Conservation (phyloP, 2,329 filamentous ascomycete species). For the Penicillium sp. region DNA sequence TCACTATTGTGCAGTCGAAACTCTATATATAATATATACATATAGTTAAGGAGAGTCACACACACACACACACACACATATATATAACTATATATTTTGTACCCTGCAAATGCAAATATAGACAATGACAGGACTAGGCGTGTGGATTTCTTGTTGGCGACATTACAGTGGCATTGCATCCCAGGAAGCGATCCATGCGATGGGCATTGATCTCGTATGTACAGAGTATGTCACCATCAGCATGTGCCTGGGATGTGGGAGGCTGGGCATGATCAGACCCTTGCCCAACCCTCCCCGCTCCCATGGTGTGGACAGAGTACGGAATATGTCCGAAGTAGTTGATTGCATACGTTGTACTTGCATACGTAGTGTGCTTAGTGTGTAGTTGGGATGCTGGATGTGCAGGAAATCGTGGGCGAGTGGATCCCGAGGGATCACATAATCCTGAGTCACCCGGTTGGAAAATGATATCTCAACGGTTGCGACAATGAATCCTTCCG, state of each 20-base stretch:
- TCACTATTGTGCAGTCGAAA: background rate
- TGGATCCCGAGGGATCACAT: background rate
- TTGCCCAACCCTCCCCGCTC: background rate
- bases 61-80: background rate
- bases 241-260: background rate
- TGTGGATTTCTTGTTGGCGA: background rate
- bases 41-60: background rate
- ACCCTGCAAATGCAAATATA: background rate
- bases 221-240: background rate
- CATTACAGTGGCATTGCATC: background rate
- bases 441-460: background rate
- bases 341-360: background rate
- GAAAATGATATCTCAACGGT: background rate
- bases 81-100: background rate
- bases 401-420: background rate
- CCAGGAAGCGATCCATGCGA: background rate
- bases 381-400: background rate
- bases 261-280: slow-evolving; percentile 1
- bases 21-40: background rate
- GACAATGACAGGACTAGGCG: background rate
- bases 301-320: background rate
- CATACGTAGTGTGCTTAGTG: background rate
- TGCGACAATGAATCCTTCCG: background rate
- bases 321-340: background rate
- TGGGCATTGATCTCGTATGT: background rate